phyloP scores from a whole-genome alignment of 2,329 filamentous ascomycete species.

The Diaporthe ampelina region DNA sequence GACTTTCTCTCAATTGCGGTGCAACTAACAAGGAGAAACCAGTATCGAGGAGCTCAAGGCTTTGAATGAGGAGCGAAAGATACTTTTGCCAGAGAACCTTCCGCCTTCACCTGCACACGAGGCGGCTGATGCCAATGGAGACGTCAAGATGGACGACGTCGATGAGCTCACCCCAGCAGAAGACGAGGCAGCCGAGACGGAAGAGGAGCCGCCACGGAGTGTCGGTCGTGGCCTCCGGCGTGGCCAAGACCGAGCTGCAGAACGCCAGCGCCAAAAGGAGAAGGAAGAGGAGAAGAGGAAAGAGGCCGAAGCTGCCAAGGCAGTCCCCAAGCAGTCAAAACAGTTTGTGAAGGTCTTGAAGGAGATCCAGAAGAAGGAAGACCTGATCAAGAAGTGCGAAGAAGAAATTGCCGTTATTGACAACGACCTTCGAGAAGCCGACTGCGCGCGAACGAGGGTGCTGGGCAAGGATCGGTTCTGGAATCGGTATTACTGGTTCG shows the following conservation, averaged over 20 bases:
- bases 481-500: constrained; percentile 99
- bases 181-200: constrained; percentile 76
- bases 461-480: constrained; percentile 97
- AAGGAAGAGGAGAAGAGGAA: constrained; percentile 77
- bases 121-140: constrained; percentile 63
- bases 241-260: constrained; percentile 77
- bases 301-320: constrained; percentile 73
- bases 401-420: constrained; percentile 88
- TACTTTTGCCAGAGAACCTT: constrained; percentile 79
- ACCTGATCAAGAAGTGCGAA: constrained; percentile 84
- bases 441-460: constrained; percentile 90
- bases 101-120: constrained; percentile 72
- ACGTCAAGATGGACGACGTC: constrained; percentile 72
- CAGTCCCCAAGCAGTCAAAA: constrained; percentile 84
- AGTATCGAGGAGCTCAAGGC: constrained; percentile 79
- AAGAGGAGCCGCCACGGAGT: constrained; percentile 73
- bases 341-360: constrained; percentile 89
- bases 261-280: constrained; percentile 83
- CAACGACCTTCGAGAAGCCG: constrained; percentile 92
- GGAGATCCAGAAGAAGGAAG: constrained; percentile 90
- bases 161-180: constrained; percentile 75
- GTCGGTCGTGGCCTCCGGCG: constrained; percentile 68
- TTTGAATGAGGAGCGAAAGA: constrained; percentile 81
- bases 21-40: constrained; percentile 48
- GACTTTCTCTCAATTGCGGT: not conserved